Evolutionary conservation across 805 yeast genomes (phyloP), one percentile per base, ranked within the genome.

Genomic region (Saturnispora sekii): DNA sequence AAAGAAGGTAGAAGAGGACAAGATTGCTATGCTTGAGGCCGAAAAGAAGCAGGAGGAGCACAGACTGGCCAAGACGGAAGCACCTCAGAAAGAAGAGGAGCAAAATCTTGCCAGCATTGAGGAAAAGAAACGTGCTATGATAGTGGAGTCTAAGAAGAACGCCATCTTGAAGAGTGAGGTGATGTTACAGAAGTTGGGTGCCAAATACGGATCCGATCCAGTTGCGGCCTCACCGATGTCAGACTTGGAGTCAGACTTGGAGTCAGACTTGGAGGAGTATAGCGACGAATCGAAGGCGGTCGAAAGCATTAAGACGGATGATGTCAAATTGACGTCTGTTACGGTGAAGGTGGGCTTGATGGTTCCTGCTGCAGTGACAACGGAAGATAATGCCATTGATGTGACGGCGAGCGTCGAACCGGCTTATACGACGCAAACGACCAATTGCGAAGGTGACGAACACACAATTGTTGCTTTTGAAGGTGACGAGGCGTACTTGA

Each of bases 401-500:
- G 11, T 18, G n/a, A 12, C 16, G 10, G 17, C 31, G 7, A 15
- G 30, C 14, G 26, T 37, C 3, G 8, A 28, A n/a, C 34, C 38
- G n/a, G 34, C n/a, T 5, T 38, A 37, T 17, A 12, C 7, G 5
- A 4, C 34, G 3, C 16, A 33, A 10, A 18, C 33, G n/a, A 30
- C 44, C 10, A 21, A 12, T 8, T 32, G 17, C 17, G 32, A 17
- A 10, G 14, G 3, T n/a, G 45, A 45, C 15, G 41, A 49, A 5
- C 46, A 49, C 32, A 9, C 16, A 3, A 14, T 26, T 3, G 35
- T 35, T 5, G 17, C 42, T 5, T 54, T 55, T 44, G 60, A 55
- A 42, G 51, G 50, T 35, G 64, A 60, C 21, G 63, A 59, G 32
- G 45, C 55, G 14, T 51, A 56, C 14, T 39, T 51, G 14, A 61